Conservation (phyloP, 192 early-diverging fungal genomes). For the Umbelopsis isabellina region DNA sequence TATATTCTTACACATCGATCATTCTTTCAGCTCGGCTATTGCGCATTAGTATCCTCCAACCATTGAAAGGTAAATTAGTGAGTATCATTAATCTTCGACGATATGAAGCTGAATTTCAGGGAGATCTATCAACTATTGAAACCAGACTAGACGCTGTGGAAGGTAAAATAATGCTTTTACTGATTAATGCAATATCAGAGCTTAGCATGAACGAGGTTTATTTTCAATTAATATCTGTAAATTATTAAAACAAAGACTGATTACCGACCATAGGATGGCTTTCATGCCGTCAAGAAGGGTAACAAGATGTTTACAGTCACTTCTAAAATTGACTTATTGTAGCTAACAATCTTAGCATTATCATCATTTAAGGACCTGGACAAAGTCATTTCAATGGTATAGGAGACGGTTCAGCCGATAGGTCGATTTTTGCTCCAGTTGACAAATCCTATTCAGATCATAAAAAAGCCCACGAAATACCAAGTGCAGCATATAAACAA, state of each 20-base stretch:
- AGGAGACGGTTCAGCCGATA: too few relatives aligned
- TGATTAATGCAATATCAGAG: slow-evolving; percentile 42
- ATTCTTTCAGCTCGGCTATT: slow-evolving; percentile 55
- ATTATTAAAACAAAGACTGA: too few relatives aligned
- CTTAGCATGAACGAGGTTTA: slow-evolving; percentile 48
- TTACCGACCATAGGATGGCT: slow-evolving; percentile 46
- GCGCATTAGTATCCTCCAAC: slow-evolving; percentile 79
- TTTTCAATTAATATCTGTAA: slow-evolving; percentile 50
- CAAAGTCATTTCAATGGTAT: slow-evolving; percentile 2
- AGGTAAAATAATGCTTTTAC: slow-evolving; percentile 41
- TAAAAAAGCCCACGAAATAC: background rate
- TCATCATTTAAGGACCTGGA: background rate
- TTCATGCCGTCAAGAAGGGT: slow-evolving; percentile 58
- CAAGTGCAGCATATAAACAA: background rate
- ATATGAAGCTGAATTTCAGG: background rate
- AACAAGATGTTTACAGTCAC: background rate
- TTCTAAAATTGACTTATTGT: too few relatives aligned
- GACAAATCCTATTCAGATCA: background rate
- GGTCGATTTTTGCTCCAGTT: too few relatives aligned
- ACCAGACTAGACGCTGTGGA: slow-evolving; percentile 66
- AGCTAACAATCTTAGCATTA: background rate
- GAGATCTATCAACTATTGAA: slow-evolving; percentile 52
- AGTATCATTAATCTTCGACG: background rate
- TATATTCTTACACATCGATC: background rate
- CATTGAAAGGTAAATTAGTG: slow-evolving; percentile 47